Percentiles rank a stretch among this genome's conserved stretches.
Evolutionary conservation across 768 basidiomycete species (phyloP).

Genomic region (Hygrophorus pudorinus): DNA sequence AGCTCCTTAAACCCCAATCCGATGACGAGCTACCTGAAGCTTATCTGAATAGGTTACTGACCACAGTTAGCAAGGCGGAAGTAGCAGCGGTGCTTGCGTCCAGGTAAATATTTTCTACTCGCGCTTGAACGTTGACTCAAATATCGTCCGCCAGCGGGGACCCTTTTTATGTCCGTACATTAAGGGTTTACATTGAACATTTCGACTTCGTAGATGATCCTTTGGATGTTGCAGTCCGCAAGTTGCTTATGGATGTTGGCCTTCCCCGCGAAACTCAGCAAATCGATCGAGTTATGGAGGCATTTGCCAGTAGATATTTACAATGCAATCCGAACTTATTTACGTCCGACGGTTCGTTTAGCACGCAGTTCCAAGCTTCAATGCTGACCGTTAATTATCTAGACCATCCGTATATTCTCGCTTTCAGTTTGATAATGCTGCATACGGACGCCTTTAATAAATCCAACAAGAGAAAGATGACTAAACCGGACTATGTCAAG

Average conservation of each 20-base stretch:
- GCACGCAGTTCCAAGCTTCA: background rate
- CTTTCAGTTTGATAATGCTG: conserved; percentile 97
- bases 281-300: conserved; percentile 95
- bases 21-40: conserved; percentile 58
- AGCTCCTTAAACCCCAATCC: conserved; percentile 40
- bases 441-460: conserved; percentile 98
- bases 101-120: conserved; percentile 37
- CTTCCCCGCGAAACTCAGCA: conserved; percentile 96
- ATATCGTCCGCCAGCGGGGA: conserved; percentile 45
- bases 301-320: conserved; percentile 80
- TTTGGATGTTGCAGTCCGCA: conserved; percentile 85
- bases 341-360: conserved; percentile 52
- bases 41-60: conserved; percentile 57
- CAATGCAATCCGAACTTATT: conserved; percentile 80
- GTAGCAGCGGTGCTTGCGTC: conserved; percentile 74
- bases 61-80: conserved; percentile 66
- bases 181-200: conserved; percentile 58
- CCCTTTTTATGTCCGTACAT: conserved; percentile 54
- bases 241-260: conserved; percentile 82
- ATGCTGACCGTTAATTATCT: conserved; percentile 3
- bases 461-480: conserved; percentile 97
- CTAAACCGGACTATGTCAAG: conserved; percentile 85
- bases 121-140: conserved; percentile 3
- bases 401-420: conserved; percentile 94
- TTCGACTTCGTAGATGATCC: conserved; percentile 78